Evolutionary conservation across 2,329 filamentous ascomycete species (phyloP), one percentile per base, ranked within the genome.

Genomic region (Xylariaceae sp.): DNA sequence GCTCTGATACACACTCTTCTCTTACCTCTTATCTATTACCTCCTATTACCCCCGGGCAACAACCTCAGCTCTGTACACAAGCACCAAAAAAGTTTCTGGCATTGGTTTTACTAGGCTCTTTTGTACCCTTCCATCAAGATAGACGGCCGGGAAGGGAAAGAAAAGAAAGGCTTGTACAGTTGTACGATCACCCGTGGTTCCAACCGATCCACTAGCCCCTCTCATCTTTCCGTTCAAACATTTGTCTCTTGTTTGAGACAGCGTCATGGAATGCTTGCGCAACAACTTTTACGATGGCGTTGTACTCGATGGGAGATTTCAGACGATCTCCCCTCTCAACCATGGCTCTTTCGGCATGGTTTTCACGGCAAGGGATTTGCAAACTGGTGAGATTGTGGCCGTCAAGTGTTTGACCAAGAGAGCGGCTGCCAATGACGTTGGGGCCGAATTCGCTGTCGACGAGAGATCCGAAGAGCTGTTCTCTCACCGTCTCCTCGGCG

Each of bases 341-440:
- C 92, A 97, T 83, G 95, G 95, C 67, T 98, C 95, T 53, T 99
- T 98, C 71, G 95, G 95, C 72, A 96, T 98, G 91, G 95, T 99
- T 68, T 97, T 97, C 77, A 88, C 92, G 77, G 95, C 93, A 57
- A 89, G 83, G 73, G 92, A 99, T 73, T 80, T 87, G 63, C 73
- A 81, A 62, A 96, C 90, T 58, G 85, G 87, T 66, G 81, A 95
- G 57, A 83, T 86, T 57, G 95, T 99, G 66, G 95, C 95, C 60
- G 90, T 99, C 83, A 99, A 99, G 79, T 97, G 93, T 75, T 79
- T 98, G 74, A 92, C 91, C 70, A 99, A 98, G 82, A 83, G 85
- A 67, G 80, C 83, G 9, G 85, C 89, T 45, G 77, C 84, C 44
- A 79, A 81, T 58, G 82, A 85, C 48, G 79, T 77, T 55, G 81